phyloP scores from a whole-genome alignment of 2,329 filamentous ascomycete species.

The Pseudocercospora ulei region DNA sequence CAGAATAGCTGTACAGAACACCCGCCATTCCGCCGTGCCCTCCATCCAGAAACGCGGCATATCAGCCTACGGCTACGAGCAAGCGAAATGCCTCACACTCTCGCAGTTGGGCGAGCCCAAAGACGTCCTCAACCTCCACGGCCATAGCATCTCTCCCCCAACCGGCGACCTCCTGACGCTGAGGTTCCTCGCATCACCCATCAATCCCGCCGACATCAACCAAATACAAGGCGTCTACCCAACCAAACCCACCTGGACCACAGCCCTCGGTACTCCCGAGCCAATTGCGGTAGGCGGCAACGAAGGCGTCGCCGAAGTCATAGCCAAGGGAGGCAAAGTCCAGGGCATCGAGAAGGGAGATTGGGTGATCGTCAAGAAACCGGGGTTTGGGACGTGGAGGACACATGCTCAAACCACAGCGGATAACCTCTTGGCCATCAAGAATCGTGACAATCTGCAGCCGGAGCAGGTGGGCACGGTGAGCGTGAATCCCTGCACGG shows the following conservation, averaged over 20 bases:
- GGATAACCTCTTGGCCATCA: constrained; percentile 57
- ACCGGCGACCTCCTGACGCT: constrained; percentile 64
- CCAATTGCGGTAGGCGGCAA: constrained; percentile 77
- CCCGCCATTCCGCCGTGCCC: constrained; percentile 1
- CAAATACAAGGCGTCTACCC: constrained; percentile 96
- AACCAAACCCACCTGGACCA: constrained; percentile 66
- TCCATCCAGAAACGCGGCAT: constrained; percentile 37
- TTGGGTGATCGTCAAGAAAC: constrained; percentile 81
- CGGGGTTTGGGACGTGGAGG: constrained; percentile 85
- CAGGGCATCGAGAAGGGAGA: constrained; percentile 63
- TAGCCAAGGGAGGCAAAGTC: constrained; percentile 54
- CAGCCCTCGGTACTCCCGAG: constrained; percentile 61
- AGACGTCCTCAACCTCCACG: constrained; percentile 60
- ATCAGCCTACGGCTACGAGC: constrained; percentile 66
- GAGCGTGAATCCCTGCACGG: constrained; percentile 84
- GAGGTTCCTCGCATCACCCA: constrained; percentile 77
- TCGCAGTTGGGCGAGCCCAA: constrained; percentile 63
- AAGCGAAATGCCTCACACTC: constrained; percentile 73
- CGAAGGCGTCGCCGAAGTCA: constrained; percentile 88
- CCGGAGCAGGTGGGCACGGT: constrained; percentile 77
- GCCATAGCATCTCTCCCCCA: constrained; percentile 65
- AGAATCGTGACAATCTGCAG: constrained; percentile 59
- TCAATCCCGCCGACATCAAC: constrained; percentile 97
- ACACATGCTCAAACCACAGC: constrained; percentile 66
- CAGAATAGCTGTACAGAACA: constrained; percentile 8